Evolutionary conservation across 2,329 filamentous ascomycete genomes (phyloP).

Genomic region (Ramularia endophylla): DNA sequence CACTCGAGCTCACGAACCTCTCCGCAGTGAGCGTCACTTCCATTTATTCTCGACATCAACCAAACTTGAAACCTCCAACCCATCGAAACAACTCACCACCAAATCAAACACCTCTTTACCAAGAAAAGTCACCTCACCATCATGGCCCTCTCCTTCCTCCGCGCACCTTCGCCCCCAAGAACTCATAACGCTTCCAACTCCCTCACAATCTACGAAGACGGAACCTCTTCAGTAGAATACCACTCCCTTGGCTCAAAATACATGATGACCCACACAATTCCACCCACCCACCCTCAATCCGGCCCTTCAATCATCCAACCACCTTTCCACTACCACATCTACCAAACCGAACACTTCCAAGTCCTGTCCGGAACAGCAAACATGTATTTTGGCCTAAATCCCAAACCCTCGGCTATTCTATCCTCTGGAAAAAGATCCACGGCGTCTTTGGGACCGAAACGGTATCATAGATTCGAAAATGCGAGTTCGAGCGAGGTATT

Average conservation of each 20-base stretch:
- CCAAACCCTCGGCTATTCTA: constrained; percentile 9
- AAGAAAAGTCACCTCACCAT: not conserved
- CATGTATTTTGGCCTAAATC: constrained; percentile 16
- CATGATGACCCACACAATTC: constrained; percentile 21
- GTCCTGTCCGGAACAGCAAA: constrained; percentile 15
- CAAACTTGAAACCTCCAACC: no score
- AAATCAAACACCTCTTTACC: no score
- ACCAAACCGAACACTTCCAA: constrained; percentile 19
- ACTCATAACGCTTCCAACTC: constrained; percentile 15
- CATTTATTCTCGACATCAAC: no score
- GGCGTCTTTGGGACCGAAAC: constrained; percentile 11
- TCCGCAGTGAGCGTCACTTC: no score
- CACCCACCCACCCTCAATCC: constrained; percentile 13
- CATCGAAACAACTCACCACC: no score
- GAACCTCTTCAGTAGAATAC: constrained; percentile 18
- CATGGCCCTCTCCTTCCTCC: constrained; percentile 14
- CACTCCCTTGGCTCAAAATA: constrained; percentile 15
- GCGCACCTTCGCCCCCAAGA: constrained; percentile 14
- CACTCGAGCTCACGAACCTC: no score
- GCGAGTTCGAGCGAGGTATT: constrained; percentile 11
- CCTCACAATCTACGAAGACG: constrained; percentile 17
- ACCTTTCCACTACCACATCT: constrained; percentile 21
- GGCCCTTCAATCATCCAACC: constrained; percentile 19
- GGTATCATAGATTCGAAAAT: constrained; percentile 20
- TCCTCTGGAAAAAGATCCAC: constrained; percentile 7